These are phyloP conservation scores for Apiospora malaysiana DNA, from an alignment of 2,329 filamentous ascomycete genomes.

Conservation along the genomic window DNA sequence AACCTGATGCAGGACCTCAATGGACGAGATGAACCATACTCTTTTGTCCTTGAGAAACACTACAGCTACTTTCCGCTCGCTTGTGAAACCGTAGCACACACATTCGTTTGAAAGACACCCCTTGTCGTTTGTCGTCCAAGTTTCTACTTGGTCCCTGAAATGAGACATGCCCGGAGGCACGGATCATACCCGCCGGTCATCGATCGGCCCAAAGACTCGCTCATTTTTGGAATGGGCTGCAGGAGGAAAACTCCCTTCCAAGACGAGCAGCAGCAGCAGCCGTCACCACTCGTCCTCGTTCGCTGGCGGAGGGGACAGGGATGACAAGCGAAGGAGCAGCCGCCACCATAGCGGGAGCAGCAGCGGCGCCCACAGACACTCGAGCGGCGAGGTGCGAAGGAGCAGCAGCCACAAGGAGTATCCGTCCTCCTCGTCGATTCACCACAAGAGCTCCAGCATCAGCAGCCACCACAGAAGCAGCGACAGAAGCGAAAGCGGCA, in stretches of 20 bases:
- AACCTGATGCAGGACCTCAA: background rate
- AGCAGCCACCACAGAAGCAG: background rate
- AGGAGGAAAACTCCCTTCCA: background rate
- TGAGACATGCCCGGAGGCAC: background rate
- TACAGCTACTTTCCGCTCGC: background rate
- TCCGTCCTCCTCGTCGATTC: background rate
- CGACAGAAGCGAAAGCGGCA: background rate
- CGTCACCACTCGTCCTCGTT: background rate
- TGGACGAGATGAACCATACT: background rate
- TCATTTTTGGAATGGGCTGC: background rate
- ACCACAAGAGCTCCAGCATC: background rate
- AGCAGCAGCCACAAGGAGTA: background rate
- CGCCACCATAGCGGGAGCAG: background rate
- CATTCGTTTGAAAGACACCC: background rate
- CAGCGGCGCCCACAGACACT: background rate
- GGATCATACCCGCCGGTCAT: background rate
- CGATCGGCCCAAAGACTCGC: background rate
- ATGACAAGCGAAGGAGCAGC: background rate
- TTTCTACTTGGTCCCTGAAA: background rate
- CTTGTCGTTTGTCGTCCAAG: background rate
- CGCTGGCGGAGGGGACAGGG: background rate
- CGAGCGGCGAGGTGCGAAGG: background rate
- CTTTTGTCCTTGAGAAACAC: slow-evolving; percentile 2
- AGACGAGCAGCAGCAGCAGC: background rate
- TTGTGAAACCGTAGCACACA: background rate